Evolutionary conservation across 352 stramenopile species (phyloP), one percentile per base, ranked within the genome.

Genomic region (Phytopythium montanum): DNA sequence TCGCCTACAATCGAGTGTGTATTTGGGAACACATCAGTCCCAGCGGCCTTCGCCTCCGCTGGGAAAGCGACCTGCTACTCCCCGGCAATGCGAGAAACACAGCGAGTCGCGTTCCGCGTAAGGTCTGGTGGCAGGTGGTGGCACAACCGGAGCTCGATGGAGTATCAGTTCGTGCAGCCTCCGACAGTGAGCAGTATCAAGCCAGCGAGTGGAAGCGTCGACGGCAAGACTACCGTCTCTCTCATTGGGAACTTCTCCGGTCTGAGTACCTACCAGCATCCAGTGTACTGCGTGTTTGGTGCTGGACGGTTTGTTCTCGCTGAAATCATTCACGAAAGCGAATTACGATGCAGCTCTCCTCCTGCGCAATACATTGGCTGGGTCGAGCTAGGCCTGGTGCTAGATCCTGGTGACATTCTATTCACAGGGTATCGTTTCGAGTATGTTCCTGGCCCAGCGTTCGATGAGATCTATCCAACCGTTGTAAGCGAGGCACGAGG

Each of bases 281-380:
- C 36, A 12, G 21, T 79, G 0, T 76, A 70, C 26, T 85, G 75
- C 36, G 54, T 55, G 7, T 83, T 85, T 64, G 71, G 63, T 3
- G 51, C 51, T 0, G 55, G 56, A 8, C 42, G 13, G 8, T 59
- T 62, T 60, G 33, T 56, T 10, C 52, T 46, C 13, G 55, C 48
- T 6, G 54, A 49, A 19, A 29, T 76, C n/a, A 49, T 28, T 2
- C 62, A 36, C 12, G 10, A 61, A 1, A 14, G 25, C 18, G 48
- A 66, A 49, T 7, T 77, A 9, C 13, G 38, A 23, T 85, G 75
- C 44, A 56, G 54, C 10, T 71, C 69, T 9, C 70, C 73, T 25
- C 59, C 65, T 28, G 42, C 34, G 1, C 31, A 55, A 14, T 25
- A 49, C 10, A 21, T 52, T 19, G 53, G 46, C 12, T 23, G 38